A percentile compares a stretch with the other conserved stretches of the same genome.
phyloP scores from a whole-genome alignment of 2,329 filamentous ascomycete genomes.

The Aspergillus sp. region DNA sequence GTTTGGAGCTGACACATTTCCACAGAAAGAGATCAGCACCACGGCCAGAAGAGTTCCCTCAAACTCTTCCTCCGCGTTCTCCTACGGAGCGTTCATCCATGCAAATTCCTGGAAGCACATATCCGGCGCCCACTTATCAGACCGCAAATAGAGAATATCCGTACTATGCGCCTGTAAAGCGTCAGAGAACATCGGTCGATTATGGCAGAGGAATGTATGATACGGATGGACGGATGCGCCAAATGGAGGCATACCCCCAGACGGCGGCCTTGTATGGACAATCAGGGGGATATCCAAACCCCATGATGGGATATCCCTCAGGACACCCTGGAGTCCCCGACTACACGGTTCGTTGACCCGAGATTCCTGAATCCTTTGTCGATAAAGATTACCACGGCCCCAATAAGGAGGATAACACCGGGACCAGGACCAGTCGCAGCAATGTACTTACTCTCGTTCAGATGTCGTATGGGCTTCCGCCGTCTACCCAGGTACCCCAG shows the following conservation, averaged over 20 bases:
- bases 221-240: constrained; percentile 36
- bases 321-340: constrained; percentile 37
- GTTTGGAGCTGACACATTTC: constrained; percentile 15
- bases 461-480: constrained; percentile 37
- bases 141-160: constrained; percentile 34
- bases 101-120: constrained; percentile 34
- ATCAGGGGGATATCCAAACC: constrained; percentile 32
- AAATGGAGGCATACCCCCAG: constrained; percentile 38
- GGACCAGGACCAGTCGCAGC: constrained; percentile 4
- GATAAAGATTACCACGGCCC: constrained; percentile 13
- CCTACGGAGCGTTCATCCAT: constrained; percentile 39
- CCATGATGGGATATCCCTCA: constrained; percentile 35
- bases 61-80: constrained; percentile 36
- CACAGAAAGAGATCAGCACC: constrained; percentile 40
- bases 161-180: constrained; percentile 39
- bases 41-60: constrained; percentile 40
- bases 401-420: constrained; percentile 4
- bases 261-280: constrained; percentile 34
- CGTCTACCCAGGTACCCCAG: constrained; percentile 33
- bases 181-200: constrained; percentile 41
- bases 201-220: constrained; percentile 39
- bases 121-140: constrained; percentile 32
- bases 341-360: constrained; percentile 34
- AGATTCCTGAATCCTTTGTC: neutral
- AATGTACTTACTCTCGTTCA: constrained; percentile 23